Evolutionary conservation across 1,139 yeast genomes (phyloP).

Genomic region (Yamadazyma buinensis): DNA sequence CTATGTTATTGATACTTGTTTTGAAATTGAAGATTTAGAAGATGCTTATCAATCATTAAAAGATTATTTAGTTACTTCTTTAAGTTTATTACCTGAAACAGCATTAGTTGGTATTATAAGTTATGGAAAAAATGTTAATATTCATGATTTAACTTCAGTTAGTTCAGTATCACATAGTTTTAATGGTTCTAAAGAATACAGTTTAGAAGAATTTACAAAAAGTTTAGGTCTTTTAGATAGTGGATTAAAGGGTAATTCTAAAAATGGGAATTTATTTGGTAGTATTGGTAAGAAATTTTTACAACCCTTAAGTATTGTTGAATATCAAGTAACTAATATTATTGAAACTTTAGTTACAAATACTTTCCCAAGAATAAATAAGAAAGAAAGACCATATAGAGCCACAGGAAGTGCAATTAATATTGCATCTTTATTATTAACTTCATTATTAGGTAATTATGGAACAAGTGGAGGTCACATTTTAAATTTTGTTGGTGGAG

Average conservation of each 20-base stretch:
- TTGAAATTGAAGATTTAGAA: conserved; percentile 36
- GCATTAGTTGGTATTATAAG: conserved; percentile 57
- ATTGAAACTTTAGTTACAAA: conserved; percentile 53
- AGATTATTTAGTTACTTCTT: conserved; percentile 50
- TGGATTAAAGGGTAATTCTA: conserved; percentile 6
- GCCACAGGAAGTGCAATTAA: conserved; percentile 67
- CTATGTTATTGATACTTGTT: conserved; percentile 65
- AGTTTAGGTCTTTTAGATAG: conserved; percentile 48
- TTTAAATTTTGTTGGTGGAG: conserved; percentile 57
- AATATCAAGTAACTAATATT: conserved; percentile 51
- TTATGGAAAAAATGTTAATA: conserved; percentile 61
- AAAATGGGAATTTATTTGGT: conserved; percentile 16
- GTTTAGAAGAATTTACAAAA: conserved; percentile 47
- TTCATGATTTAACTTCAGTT: conserved; percentile 51
- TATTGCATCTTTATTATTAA: conserved; percentile 53
- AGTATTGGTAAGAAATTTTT: conserved; percentile 35
- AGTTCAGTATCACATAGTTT: conserved; percentile 37
- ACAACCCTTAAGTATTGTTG: conserved; percentile 49
- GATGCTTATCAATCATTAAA: conserved; percentile 46
- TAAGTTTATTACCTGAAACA: conserved; percentile 58
- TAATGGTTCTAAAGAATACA: conserved; percentile 58
- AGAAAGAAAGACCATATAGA: conserved; percentile 50
- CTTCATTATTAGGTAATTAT: conserved; percentile 35
- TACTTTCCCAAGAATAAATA: conserved; percentile 45
- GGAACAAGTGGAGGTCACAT: conserved; percentile 56